Evolutionary conservation across 768 basidiomycete species (phyloP).

Genomic region (Pisolithus albus): DNA sequence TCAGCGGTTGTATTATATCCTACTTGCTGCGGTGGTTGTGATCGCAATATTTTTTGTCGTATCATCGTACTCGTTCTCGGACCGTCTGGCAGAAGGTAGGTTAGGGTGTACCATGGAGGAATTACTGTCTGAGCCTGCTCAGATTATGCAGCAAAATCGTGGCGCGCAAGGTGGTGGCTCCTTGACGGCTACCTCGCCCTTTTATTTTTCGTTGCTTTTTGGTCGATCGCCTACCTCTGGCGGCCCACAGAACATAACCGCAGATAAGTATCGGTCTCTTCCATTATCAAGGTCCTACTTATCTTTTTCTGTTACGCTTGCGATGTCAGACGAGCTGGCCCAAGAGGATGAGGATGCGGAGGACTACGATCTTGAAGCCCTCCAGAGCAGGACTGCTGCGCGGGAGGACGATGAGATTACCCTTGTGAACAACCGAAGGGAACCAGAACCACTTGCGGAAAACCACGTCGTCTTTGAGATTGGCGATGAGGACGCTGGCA

Average conservation of each 20-base stretch:
- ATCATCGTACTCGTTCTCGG: slow-evolving; percentile 86
- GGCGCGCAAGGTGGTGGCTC: slow-evolving; percentile 91
- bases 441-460: slow-evolving; percentile 43
- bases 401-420: slow-evolving; percentile 63
- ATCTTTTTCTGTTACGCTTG: slow-evolving; percentile 50
- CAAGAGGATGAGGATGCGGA: slow-evolving; percentile 93
- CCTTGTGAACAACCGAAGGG: slow-evolving; percentile 55
- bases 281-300: slow-evolving; percentile 8
- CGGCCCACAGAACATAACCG: slow-evolving; percentile 85
- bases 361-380: slow-evolving; percentile 80
- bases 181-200: slow-evolving; percentile 92
- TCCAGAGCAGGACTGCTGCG: slow-evolving; percentile 48
- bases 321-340: slow-evolving; percentile 95
- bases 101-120: slow-evolving; percentile 5
- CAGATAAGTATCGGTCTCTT: slow-evolving; percentile 48
- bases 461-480: slow-evolving; percentile 87
- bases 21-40: slow-evolving; percentile 73
- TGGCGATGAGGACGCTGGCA: slow-evolving; percentile 70
- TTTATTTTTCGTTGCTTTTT: slow-evolving; percentile 79
- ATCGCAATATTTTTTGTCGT: slow-evolving; percentile 89
- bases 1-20: slow-evolving; percentile 74
- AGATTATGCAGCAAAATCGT: slow-evolving; percentile 91
- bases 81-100: slow-evolving; percentile 82
- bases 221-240: slow-evolving; percentile 84
- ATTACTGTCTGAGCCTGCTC: not conserved